These are phyloP conservation scores for Rhinocladiella mackenziei DNA, from an alignment of 2,329 filamentous ascomycete species.

Conservation along the genomic window DNA sequence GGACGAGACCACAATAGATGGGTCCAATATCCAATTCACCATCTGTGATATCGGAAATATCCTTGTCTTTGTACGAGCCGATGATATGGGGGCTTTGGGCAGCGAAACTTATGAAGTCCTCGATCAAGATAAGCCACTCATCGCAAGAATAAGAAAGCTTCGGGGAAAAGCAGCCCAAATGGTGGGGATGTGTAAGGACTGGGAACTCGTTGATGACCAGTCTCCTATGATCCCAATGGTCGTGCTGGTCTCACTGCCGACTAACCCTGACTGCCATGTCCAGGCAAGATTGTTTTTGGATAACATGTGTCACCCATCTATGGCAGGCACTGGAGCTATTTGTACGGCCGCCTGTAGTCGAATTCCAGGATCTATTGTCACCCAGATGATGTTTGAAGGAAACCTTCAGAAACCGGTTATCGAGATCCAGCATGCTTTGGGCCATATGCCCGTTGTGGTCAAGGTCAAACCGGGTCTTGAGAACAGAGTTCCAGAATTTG, in stretches of 20 bases:
- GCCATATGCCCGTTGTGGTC: conserved; percentile 6
- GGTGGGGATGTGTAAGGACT: conserved; percentile 16
- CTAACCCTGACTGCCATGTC: conserved; percentile 13
- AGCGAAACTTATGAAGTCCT: conserved; percentile 15
- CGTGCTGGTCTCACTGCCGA: conserved; percentile 6
- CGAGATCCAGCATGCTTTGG: conserved; percentile 16
- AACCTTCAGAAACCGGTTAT: conserved; percentile 1
- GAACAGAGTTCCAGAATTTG: conserved; percentile 11
- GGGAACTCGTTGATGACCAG: conserved; percentile 17
- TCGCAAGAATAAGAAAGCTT: conserved; percentile 14
- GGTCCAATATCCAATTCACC: conserved; percentile 20
- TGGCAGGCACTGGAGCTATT: conserved; percentile 24
- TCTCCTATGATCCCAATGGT: conserved; percentile 8
- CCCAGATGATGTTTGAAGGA: conserved; percentile 2
- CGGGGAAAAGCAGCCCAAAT: conserved; percentile 18
- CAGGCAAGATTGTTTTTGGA: conserved; percentile 21
- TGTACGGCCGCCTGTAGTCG: conserved; percentile 19
- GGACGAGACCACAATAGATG: conserved; percentile 14
- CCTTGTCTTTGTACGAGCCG: conserved; percentile 20
- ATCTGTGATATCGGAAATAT: conserved; percentile 22
- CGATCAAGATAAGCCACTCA: conserved; percentile 8
- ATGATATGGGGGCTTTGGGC: conserved; percentile 18
- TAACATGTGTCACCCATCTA: conserved; percentile 23
- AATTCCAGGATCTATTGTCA: conserved; percentile 16
- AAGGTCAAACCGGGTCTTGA: background rate